These are phyloP conservation scores for Globisporangium solare DNA, from an alignment of 352 stramenopile genomes.

Conservation along the genomic window DNA sequence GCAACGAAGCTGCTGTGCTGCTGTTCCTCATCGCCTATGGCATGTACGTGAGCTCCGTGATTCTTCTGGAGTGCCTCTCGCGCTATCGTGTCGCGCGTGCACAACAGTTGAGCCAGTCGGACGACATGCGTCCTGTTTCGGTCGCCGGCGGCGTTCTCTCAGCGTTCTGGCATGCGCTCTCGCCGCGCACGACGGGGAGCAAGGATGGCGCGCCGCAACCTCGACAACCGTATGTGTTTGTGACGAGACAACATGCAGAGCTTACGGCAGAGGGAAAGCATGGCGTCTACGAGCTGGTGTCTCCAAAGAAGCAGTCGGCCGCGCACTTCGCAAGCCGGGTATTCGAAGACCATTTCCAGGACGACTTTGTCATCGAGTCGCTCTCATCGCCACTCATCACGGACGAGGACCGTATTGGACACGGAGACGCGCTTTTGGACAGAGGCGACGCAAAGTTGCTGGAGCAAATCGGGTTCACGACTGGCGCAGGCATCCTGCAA, in stretches of 20 bases:
- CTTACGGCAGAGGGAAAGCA: conserved; percentile 3
- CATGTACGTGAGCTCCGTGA: conserved; percentile 54
- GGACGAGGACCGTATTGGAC: conserved; percentile 30
- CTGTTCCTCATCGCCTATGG: conserved; percentile 48
- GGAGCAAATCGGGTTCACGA: conserved; percentile 26
- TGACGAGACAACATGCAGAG: conserved; percentile 28
- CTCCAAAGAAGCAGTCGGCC: conserved; percentile 8
- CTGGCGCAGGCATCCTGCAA: conserved; percentile 31
- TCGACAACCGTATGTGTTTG: conserved; percentile 35
- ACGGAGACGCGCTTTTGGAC: conserved; percentile 2
- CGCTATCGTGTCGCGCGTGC: conserved; percentile 17
- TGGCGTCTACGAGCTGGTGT: conserved; percentile 23
- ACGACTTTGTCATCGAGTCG: conserved; percentile 21
- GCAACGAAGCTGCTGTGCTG: conserved; percentile 26
- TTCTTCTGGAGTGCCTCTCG: conserved; percentile 47
- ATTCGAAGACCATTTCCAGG: conserved; percentile 67
- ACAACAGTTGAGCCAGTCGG: not conserved
- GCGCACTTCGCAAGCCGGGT: conserved; percentile 40
- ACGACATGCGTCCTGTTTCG: not conserved
- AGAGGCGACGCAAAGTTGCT: not conserved
- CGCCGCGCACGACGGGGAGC: conserved; percentile 19
- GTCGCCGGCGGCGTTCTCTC: conserved; percentile 38
- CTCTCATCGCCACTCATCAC: conserved; percentile 62
- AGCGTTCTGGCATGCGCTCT: conserved; percentile 75
- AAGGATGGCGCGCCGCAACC: conserved; percentile 3